Evolutionary conservation across 1,284 basidiomycete species (phyloP), one percentile per base, ranked within the genome.

Genomic region (Ustilago loliicola): DNA sequence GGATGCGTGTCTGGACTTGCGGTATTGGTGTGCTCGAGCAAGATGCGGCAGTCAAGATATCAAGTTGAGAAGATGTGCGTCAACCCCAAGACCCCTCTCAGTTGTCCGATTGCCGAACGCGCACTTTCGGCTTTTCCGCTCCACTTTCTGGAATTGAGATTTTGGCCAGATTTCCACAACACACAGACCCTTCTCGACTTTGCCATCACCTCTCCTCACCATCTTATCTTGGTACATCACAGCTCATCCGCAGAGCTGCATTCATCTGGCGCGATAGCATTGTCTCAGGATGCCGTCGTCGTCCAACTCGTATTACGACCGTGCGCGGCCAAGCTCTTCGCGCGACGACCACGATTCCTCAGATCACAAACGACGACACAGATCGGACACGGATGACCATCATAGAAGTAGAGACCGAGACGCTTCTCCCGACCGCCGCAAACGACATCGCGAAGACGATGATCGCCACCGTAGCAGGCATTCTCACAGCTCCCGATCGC

Each of bases 401-500:
- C 57, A 54, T 40, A 36, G 36, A 3, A 66, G 61, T 38, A 36
- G 57, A 32, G 65, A 62, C 32, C 42, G 55, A 40, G 63, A 66
- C 19, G 38, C 30, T 40, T 71, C 62, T 30, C 50, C 62, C 29
- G 63, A 72, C 57, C 63, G 57, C 34, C 62, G 61, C 42, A 72
- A 72, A 40, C 68, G 73, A 32, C 65, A 72, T 17, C 56, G 65
- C 6, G 61, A 72, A 32, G 64, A 66, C 29, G 64, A 66, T 8
- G 51, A 66, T 15, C 55, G 57, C 36, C 29, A 47, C n/a, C 42
- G 48, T 11, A 56, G 48, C 52, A 56, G n/a, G 27, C 51, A 62
- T 56, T 55, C 52, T 27, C 58, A 60, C 30, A 56, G 60, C 57
- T 66, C 69, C 32, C 58, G 68, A 8, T 61, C 62, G 5, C 59